Evolutionary conservation across 1,284 basidiomycete species (phyloP).

Genomic region (Ustilago tritici): DNA sequence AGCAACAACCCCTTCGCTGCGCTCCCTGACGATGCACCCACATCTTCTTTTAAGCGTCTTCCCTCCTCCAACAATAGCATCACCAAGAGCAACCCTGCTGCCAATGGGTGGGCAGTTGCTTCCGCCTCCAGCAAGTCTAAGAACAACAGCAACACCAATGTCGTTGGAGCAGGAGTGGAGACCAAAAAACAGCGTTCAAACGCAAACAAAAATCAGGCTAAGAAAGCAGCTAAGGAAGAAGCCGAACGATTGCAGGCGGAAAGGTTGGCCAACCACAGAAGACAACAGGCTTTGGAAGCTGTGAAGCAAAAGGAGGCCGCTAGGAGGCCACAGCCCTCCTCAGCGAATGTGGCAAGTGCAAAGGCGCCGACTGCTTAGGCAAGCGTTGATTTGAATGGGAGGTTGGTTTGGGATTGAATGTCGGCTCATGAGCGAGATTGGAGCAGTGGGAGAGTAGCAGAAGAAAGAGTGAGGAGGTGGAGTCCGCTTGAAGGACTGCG

Average conservation of each 20-base stretch:
- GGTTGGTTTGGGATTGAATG: conserved; percentile 51
- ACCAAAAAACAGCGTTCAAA: conserved; percentile 64
- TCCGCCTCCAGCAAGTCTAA: conserved; percentile 11
- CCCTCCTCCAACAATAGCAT: conserved; percentile 13
- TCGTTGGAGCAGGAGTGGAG: conserved; percentile 10
- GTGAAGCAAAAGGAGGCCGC: conserved; percentile 30
- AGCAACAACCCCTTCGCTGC: conserved; percentile 53
- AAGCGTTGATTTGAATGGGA: conserved; percentile 45
- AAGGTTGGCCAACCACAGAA: conserved; percentile 51
- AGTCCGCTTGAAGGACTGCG: too few species aligned
- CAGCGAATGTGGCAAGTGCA: conserved; percentile 9
- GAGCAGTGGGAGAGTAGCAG: neutral
- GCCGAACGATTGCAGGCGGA: conserved; percentile 55
- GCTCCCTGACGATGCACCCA: conserved; percentile 44
- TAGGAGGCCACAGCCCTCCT: conserved; percentile 23
- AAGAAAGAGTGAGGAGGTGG: neutral
- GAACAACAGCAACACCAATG: conserved; percentile 1
- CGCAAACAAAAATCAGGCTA: conserved; percentile 55
- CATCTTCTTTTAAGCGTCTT: conserved; percentile 27
- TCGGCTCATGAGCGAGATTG: neutral
- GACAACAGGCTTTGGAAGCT: conserved; percentile 43
- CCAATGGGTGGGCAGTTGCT: conserved; percentile 25
- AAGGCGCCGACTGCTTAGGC: conserved; percentile 38
- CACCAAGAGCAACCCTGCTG: neutral
- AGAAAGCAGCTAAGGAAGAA: conserved; percentile 56